These are phyloP conservation scores for Starmerella sp. DNA, from an alignment of 805 yeast species.

Conservation along the genomic window DNA sequence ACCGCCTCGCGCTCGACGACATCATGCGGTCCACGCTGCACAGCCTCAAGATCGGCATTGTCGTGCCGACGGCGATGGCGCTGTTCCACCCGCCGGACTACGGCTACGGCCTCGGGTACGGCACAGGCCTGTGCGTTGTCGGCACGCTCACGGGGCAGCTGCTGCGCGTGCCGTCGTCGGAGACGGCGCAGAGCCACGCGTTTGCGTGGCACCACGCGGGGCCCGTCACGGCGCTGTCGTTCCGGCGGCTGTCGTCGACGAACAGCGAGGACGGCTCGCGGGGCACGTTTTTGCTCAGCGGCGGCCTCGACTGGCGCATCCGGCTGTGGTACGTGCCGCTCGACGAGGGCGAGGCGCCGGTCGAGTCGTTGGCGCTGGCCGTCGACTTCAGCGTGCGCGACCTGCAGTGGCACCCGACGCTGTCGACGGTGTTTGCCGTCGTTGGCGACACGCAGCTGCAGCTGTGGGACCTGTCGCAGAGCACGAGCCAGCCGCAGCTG, in stretches of 20 bases:
- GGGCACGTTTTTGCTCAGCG: constrained; percentile 10
- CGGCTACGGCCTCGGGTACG: constrained; percentile 14
- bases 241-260: constrained; percentile 1
- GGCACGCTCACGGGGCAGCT: constrained; percentile 16
- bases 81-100: constrained; percentile 1
- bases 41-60: constrained; percentile 3
- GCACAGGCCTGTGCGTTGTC: constrained; percentile 11
- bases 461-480: constrained; percentile 16
- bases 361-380: not conserved
- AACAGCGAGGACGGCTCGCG: not conserved
- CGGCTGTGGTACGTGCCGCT: constrained; percentile 14
- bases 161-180: constrained; percentile 12
- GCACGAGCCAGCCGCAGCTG: constrained; percentile 7
- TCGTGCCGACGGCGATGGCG: constrained; percentile 15
- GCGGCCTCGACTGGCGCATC: constrained; percentile 18
- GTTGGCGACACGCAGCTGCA: constrained; percentile 12
- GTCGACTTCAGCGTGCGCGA: constrained; percentile 9
- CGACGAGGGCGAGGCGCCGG: constrained; percentile 5
- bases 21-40: constrained; percentile 2
- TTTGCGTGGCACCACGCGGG: constrained; percentile 12
- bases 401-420: constrained; percentile 13
- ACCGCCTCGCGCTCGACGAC: constrained; percentile 22
- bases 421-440: constrained; percentile 11
- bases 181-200: not conserved
- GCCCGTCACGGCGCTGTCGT: constrained; percentile 8